Conservation (phyloP, 306 rosid genomes). For the Vigna trinervia region DNA sequence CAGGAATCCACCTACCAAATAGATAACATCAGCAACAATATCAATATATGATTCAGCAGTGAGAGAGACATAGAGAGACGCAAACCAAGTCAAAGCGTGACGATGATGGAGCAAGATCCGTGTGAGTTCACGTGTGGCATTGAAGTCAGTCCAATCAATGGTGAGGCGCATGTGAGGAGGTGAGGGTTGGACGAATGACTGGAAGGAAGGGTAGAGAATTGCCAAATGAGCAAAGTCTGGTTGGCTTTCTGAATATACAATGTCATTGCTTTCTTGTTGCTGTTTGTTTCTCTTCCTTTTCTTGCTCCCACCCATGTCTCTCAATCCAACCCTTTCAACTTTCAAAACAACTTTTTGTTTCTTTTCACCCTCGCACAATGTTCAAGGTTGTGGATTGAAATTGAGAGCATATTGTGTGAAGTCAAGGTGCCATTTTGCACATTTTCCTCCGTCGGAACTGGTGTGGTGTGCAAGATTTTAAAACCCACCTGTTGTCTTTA, state of each 20-base stretch:
- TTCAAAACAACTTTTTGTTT: no score
- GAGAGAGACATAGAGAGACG: not conserved
- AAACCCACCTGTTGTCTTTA: no score
- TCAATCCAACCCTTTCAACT: not conserved
- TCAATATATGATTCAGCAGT: not conserved
- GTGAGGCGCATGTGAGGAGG: constrained; percentile 45
- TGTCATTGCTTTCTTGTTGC: constrained; percentile 58
- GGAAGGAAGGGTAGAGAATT: constrained; percentile 78
- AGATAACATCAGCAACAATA: not conserved
- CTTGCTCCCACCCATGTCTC: constrained; percentile 46
- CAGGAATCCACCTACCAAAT: constrained; percentile 91
- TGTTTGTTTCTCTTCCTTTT: constrained; percentile 45
- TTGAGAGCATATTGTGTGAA: no score
- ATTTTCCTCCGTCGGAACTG: no score
- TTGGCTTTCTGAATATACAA: constrained; percentile 74
- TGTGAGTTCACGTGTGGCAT: constrained; percentile 82
- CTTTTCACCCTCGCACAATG: no score
- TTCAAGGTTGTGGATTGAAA: no score
- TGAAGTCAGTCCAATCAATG: constrained; percentile 84
- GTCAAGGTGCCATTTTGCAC: no score
- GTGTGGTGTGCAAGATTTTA: no score
- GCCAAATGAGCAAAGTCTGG: constrained; percentile 80
- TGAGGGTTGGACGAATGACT: constrained; percentile 55
- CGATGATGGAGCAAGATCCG: constrained; percentile 52
- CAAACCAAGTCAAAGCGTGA: constrained; percentile 48